Conservation (phyloP, 2,329 filamentous ascomycete species). For the Cladophialophora carrionii region DNA sequence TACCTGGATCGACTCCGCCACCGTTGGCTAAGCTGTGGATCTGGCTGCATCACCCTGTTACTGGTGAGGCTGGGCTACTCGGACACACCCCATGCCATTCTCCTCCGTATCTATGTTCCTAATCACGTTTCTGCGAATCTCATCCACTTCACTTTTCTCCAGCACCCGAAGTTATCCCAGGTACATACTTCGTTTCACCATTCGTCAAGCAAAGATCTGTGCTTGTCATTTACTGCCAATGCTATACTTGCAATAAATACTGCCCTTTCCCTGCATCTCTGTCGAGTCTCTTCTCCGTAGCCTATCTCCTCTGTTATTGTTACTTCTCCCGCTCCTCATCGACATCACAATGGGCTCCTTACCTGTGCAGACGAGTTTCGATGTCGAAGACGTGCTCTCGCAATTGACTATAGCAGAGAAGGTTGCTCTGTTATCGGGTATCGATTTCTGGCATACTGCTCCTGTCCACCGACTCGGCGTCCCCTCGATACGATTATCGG, state of each 20-base stretch:
- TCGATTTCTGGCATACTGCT: conserved; percentile 72
- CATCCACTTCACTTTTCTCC: conserved; percentile 5
- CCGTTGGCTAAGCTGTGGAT: background rate
- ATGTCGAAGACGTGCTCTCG: conserved; percentile 40
- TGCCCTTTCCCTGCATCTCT: background rate
- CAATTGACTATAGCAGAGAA: conserved; percentile 48
- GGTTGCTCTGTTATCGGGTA: conserved; percentile 63
- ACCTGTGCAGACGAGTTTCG: conserved; percentile 31
- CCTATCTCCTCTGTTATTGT: background rate
- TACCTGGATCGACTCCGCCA: background rate
- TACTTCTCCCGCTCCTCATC: background rate
- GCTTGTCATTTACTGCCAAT: background rate
- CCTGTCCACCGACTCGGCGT: conserved; percentile 65
- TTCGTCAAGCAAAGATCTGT: background rate
- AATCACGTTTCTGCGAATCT: background rate
- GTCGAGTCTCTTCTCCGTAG: background rate
- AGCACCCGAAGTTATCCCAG: conserved; percentile 20
- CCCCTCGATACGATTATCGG: conserved; percentile 67
- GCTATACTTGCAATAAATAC: background rate
- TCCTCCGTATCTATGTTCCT: background rate
- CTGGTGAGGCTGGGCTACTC: background rate
- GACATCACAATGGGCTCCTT: conserved; percentile 32
- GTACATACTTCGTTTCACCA: conserved; percentile 3
- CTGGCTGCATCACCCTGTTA: background rate
- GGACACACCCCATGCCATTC: background rate